Percentiles rank a stretch among this genome's conserved stretches.
Evolutionary conservation across 1,284 basidiomycete species (phyloP).

Genomic region (Cystobasidium pallidum): DNA sequence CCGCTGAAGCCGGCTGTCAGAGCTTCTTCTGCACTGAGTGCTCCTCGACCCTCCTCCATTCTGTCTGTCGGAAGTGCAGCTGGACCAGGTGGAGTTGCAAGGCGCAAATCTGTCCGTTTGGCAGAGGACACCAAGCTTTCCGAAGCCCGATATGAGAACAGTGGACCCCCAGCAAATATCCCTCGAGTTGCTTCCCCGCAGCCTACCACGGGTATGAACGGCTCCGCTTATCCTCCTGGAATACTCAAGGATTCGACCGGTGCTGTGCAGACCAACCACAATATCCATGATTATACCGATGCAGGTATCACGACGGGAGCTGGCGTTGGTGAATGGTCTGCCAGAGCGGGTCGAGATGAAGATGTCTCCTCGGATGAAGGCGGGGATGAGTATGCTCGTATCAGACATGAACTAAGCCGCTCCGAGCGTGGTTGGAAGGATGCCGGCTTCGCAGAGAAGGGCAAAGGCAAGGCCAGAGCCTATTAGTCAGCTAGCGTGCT

Average conservation of each 20-base stretch:
- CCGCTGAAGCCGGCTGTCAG: conserved; percentile 4
- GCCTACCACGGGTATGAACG: conserved; percentile 5
- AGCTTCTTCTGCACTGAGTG: conserved; percentile 20
- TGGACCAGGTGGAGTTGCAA: conserved; percentile 34
- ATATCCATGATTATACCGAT: conserved; percentile 29
- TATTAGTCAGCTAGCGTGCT: neutral
- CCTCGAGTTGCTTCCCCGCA: conserved; percentile 42
- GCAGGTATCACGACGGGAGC: conserved; percentile 16
- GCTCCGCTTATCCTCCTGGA: conserved; percentile 27
- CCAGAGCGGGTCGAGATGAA: conserved; percentile 26
- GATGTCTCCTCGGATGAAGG: conserved; percentile 47
- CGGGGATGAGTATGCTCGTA: conserved; percentile 47
- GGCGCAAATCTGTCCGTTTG: conserved; percentile 51
- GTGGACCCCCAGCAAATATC: conserved; percentile 34
- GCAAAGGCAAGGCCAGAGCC: conserved; percentile 39
- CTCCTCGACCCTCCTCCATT: conserved; percentile 40
- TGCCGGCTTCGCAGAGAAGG: conserved; percentile 41
- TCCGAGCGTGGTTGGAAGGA: conserved; percentile 45
- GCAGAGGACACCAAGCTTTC: conserved; percentile 44
- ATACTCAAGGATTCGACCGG: conserved; percentile 46
- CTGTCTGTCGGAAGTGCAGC: conserved; percentile 3
- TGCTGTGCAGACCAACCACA: conserved; percentile 32
- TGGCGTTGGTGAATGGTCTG: conserved; percentile 26
- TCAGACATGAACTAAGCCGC: conserved; percentile 34
- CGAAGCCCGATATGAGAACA: conserved; percentile 28